Evolutionary conservation across 352 stramenopile species (phyloP), one percentile per base, ranked within the genome.

Genomic region (Pythium apleroticum): DNA sequence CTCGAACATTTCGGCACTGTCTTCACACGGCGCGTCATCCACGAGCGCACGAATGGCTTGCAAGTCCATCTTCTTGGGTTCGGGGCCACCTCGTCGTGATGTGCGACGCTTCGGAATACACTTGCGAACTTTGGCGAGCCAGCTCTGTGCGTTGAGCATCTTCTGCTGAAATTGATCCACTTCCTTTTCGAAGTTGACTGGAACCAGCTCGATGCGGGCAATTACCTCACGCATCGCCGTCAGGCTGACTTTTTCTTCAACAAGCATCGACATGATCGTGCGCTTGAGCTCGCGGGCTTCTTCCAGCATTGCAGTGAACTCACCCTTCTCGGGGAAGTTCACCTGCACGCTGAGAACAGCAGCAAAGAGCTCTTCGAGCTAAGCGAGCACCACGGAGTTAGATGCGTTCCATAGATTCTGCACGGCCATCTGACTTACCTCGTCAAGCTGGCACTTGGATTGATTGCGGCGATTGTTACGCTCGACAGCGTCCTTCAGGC

Each of bases 1-100:
- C 68, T 96, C 88, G 66, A 91, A 94, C 72, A 94, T 88, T 52
- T 96, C 88, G 10, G 75, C 78, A 46, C 79, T 95, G 53, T 92
- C 86, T 59, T 95, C 86, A 68, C 84, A 93, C 0, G 88, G 88
- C n/a, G 86, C 86, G 64, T 93, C 84, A n/a, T 92, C 81, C 5
- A 96, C 84, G 10, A 96, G 65, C 30, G 86, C 83, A 8, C 87
- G 88, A 59, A 96, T 93, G 3, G 77, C 74, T 57, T 89, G 66
- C 24, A 95, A 43, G 45, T 96, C 83, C 78, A 95, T 89, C 64
- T 95, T 95, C 68, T 91, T 90, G 7, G 77, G 74, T 39, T 88
- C 78, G 5, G 62, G 53, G 9, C 76, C 75, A 27, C 76, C 78
- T 27, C 70, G 77, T 54, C 80, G 76, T 14, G 82, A 85, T 24